Evolutionary conservation across 495 filamentous ascomycete genomes (phyloP).

Genomic region (Xylaria sp.): DNA sequence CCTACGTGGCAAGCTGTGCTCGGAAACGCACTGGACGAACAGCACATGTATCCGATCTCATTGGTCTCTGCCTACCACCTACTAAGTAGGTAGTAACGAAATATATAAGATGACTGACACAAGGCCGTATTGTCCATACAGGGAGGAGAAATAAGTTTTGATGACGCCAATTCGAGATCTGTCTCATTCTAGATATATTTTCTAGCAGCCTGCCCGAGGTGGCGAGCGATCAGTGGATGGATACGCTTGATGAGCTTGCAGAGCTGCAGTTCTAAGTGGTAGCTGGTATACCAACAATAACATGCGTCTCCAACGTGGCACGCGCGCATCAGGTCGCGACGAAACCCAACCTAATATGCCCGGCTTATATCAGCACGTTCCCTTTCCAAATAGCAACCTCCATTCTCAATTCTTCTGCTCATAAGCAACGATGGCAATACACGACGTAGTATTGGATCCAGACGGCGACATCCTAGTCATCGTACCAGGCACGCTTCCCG

Average conservation of each 20-base stretch:
- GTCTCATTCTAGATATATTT: neutral
- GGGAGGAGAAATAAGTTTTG: neutral
- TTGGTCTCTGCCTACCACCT: neutral
- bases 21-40: neutral
- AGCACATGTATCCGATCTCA: neutral
- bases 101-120: neutral
- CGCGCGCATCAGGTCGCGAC: constrained; percentile 8
- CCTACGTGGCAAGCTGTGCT: neutral
- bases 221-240: neutral
- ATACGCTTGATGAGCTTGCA: neutral
- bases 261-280: constrained; percentile 9
- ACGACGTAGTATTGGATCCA: constrained; percentile 10
- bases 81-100: neutral
- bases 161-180: neutral
- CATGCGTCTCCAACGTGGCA: constrained; percentile 1
- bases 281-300: neutral
- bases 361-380: neutral
- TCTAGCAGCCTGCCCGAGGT: neutral
- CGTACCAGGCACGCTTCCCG: neutral
- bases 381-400: neutral
- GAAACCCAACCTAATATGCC: neutral
- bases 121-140: neutral
- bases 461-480: constrained; percentile 24
- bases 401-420: neutral
- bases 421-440: neutral